These are phyloP conservation scores for Aspergillus neoniger DNA, from an alignment of 2,329 filamentous ascomycete genomes.

Conservation along the genomic window DNA sequence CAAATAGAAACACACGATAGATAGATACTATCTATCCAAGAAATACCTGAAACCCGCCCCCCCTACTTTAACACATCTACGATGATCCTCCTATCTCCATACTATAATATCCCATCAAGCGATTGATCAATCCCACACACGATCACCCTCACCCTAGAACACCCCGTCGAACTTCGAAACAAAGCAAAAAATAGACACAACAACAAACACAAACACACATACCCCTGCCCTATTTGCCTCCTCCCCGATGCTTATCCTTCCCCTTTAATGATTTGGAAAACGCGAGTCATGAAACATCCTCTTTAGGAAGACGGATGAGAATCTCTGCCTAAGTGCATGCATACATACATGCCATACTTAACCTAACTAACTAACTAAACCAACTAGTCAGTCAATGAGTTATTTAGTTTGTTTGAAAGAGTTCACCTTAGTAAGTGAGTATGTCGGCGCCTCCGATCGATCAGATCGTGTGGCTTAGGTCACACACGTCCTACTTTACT, in stretches of 20 bases:
- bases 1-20: too few relatives aligned
- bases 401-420: too few relatives aligned
- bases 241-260: too few relatives aligned
- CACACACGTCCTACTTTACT: too few relatives aligned
- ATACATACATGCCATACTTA: too few relatives aligned
- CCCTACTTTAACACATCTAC: background rate
- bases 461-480: background rate
- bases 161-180: background rate
- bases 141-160: background rate
- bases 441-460: background rate
- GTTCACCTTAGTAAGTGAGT: too few relatives aligned
- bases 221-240: background rate
- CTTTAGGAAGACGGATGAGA: background rate
- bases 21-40: background rate
- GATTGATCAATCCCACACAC: background rate
- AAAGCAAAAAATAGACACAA: background rate
- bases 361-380: too few relatives aligned
- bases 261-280: slow-evolving; percentile 4
- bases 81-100: background rate
- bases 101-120: background rate
- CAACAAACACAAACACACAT: background rate
- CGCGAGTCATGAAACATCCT: slow-evolving; percentile 1
- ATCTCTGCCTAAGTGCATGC: too few relatives aligned
- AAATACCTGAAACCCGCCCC: background rate
- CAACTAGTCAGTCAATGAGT: too few relatives aligned